phyloP scores from a whole-genome alignment of 257 asterid genomes.

The Petrea volubilis region DNA sequence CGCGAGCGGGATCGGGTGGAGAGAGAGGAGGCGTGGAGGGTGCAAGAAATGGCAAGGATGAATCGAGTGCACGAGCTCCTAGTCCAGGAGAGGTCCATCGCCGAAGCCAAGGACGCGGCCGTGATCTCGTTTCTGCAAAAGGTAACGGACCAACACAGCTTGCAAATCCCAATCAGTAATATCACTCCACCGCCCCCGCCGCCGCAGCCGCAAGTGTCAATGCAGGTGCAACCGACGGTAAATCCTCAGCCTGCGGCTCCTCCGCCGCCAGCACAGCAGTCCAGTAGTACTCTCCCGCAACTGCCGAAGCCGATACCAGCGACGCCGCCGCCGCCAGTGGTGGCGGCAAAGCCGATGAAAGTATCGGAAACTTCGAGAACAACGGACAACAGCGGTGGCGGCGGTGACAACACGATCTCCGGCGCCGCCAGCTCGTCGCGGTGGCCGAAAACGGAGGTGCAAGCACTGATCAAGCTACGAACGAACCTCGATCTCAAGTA shows the following conservation, averaged over 20 bases:
- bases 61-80: slow-evolving; percentile 75
- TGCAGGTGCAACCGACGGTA: slow-evolving; percentile 16
- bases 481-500: slow-evolving; percentile 70
- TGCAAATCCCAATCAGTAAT: slow-evolving; percentile 31
- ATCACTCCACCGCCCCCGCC: not conserved
- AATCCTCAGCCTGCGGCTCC: slow-evolving; percentile 12
- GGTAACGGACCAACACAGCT: slow-evolving; percentile 50
- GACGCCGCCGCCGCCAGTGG: not conserved
- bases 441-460: slow-evolving; percentile 89
- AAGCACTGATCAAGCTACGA: slow-evolving; percentile 65
- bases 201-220: slow-evolving; percentile 10
- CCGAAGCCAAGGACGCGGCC: slow-evolving; percentile 74
- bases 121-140: slow-evolving; percentile 68
- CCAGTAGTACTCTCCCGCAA: slow-evolving; percentile 8
- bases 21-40: slow-evolving; percentile 80
- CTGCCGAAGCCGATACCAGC: not conserved
- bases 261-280: not conserved
- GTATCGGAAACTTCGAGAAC: slow-evolving; percentile 16
- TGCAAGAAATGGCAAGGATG: slow-evolving; percentile 63
- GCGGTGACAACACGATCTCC: slow-evolving; percentile 31
- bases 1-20: slow-evolving; percentile 69
- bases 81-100: slow-evolving; percentile 74
- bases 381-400: slow-evolving; percentile 36
- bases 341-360: slow-evolving; percentile 16
- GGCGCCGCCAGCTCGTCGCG: slow-evolving; percentile 55